A percentile compares a stretch with the other conserved stretches of the same genome.
Evolutionary conservation across 1,139 yeast genomes (phyloP).

Genomic region (Suhomyces chickasaworum): DNA sequence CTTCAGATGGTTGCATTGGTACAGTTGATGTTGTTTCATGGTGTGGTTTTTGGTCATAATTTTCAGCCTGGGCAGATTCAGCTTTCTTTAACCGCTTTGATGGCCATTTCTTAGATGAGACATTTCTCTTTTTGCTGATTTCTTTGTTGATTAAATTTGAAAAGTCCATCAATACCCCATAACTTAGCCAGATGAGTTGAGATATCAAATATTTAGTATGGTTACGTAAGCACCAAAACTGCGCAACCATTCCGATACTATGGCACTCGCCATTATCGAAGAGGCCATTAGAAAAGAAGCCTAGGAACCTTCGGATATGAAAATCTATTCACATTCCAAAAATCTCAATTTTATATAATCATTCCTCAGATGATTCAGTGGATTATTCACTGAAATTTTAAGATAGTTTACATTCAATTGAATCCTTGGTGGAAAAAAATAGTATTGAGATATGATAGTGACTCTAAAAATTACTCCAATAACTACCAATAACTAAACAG

Average conservation of each 20-base stretch:
- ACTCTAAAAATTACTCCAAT: neutral
- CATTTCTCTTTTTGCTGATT: slow-evolving; percentile 33
- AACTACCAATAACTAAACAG: neutral
- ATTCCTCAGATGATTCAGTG: too few relatives aligned
- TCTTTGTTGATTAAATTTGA: slow-evolving; percentile 36
- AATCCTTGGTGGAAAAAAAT: too few relatives aligned
- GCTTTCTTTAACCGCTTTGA: slow-evolving; percentile 8
- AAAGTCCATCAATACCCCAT: slow-evolving; percentile 29
- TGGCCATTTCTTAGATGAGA: neutral
- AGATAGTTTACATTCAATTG: too few relatives aligned
- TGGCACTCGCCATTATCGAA: neutral
- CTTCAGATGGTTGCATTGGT: neutral
- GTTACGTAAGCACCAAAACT: neutral
- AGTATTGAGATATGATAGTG: neutral
- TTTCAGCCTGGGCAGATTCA: neutral
- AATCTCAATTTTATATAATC: too few relatives aligned
- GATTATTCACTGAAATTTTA: too few relatives aligned
- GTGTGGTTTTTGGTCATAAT: neutral
- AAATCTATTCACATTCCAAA: too few relatives aligned
- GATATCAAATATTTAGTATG: neutral
- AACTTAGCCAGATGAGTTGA: neutral
- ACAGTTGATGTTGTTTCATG: neutral
- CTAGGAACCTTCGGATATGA: neutral
- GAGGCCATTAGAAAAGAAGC: neutral
- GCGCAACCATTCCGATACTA: neutral